Base-by-base conservation (phyloP, 352 stramenopile genomes). In the Blastocystis sp. region DNA sequence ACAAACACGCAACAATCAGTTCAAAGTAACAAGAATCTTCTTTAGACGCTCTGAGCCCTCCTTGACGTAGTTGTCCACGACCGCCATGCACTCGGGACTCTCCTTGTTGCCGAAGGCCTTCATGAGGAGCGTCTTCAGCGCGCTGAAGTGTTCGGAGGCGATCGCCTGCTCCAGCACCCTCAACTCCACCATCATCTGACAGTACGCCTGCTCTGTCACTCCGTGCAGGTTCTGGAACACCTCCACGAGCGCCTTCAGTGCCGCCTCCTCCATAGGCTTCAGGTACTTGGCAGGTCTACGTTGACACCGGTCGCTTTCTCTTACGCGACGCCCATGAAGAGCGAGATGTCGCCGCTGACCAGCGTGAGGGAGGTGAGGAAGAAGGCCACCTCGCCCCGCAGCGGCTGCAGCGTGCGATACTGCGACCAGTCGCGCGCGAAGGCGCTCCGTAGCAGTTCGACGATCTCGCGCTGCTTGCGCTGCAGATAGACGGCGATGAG, bases 1-100 rank as follows among this genome's bases (percentile, higher is more conserved):
- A 81, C 53, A 63, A 81, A 81, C 46, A 81, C 18, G 21, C 18
- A 11, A 64, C 42, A 65, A 81, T 81, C 48, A 81, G 42, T 81
- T 81, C 69, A 81, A 81, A 29, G 69, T 54, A 40, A 38, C 46
- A 38, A 81, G 61, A 57, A 81, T 81, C 24, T 44, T 38, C 53
- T 81, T 81, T 44, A 81, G 29, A 18, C 63, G 61, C n/a, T 36
- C 27, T 14, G 18, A 48, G 29, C 21, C 46, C 18, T 81, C 69
- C 2, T 64, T 46, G 1, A 81, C 69, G 63, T 81, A 81, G 4
- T 81, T 81, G 4, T 59, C 69, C 1, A 81, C 49, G 1, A 81
- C 69, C 32, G 48, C 69, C 53, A 63, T 59, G 21, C 40, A 48
- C 32, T 81, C 69, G n/a, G 21, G 16, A 48, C 40, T 64, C 14